A percentile compares a stretch with the other conserved stretches of the same genome.
phyloP scores from a whole-genome alignment of 192 early-diverging fungal genomes.

The Entrophospora sp. region DNA sequence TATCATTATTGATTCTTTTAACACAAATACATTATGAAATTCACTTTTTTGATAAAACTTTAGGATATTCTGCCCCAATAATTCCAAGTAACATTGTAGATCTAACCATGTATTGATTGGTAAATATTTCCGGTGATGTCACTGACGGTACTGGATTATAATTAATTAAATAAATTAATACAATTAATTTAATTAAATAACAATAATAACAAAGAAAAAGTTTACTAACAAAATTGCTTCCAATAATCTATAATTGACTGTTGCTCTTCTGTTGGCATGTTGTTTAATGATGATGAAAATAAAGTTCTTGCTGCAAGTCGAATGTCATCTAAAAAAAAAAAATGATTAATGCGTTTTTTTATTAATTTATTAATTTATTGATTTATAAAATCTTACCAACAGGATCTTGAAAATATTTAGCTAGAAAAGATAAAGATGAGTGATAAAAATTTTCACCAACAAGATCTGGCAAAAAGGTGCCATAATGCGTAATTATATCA shows the following conservation, averaged over 20 bases:
- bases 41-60: conserved; percentile 36
- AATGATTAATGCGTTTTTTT: too few species aligned
- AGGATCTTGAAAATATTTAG: conserved; percentile 81
- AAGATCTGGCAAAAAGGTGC: conserved; percentile 34
- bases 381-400: conserved; percentile 46
- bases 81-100: conserved; percentile 70
- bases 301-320: conserved; percentile 55
- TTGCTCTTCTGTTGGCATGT: conserved; percentile 41
- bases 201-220: background rate
- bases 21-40: background rate
- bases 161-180: conserved; percentile 14
- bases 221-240: conserved; percentile 50
- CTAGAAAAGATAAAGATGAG: conserved; percentile 63
- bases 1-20: too few species aligned
- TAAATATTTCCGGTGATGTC: conserved; percentile 25
- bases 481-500: conserved; percentile 42
- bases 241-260: conserved; percentile 55
- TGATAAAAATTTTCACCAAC: conserved; percentile 41
- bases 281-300: conserved; percentile 43
- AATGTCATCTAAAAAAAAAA: conserved; percentile 45
- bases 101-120: conserved; percentile 42
- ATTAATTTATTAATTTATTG: too few species aligned
- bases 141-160: conserved; percentile 40
- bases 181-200: background rate
- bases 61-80: conserved; percentile 55